These are phyloP conservation scores for Choanephora cucurbitarum DNA, from an alignment of 371 early-diverging fungal genomes.

Conservation along the genomic window DNA sequence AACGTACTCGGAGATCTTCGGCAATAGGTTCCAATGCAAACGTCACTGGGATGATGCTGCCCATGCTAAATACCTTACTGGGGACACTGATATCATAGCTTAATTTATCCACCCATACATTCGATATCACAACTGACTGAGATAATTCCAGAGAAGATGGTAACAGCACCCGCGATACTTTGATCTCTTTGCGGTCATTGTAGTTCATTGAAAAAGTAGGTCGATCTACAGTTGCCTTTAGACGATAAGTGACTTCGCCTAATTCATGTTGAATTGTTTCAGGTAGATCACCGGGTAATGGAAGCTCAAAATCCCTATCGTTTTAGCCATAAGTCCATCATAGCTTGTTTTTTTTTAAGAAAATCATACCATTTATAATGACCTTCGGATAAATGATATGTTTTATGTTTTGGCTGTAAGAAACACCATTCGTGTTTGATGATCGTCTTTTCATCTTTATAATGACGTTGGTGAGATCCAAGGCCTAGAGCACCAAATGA, in stretches of 20 bases:
- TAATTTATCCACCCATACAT: constrained; percentile 49
- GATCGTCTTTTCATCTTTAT: constrained; percentile 43
- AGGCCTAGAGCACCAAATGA: constrained; percentile 20
- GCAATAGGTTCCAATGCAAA: constrained; percentile 44
- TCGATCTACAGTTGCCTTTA: constrained; percentile 49
- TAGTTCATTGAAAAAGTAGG: constrained; percentile 47
- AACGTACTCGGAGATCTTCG: constrained; percentile 31
- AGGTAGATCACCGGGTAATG: constrained; percentile 54
- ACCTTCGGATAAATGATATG: constrained; percentile 41
- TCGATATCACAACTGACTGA: constrained; percentile 41
- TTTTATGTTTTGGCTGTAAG: constrained; percentile 35
- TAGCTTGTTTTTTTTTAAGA: too few relatives aligned
- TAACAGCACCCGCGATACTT: constrained; percentile 33
- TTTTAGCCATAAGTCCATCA: constrained; percentile 5
- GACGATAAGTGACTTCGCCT: constrained; percentile 39
- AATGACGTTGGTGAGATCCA: constrained; percentile 50
- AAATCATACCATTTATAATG: constrained; percentile 48
- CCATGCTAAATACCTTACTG: constrained; percentile 37
- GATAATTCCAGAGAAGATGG: constrained; percentile 44
- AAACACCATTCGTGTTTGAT: constrained; percentile 52
- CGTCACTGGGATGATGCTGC: constrained; percentile 41
- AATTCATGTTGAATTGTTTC: constrained; percentile 42
- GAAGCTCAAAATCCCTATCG: constrained; percentile 53
- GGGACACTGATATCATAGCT: constrained; percentile 50
- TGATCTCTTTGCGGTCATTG: constrained; percentile 29